Conservation (phyloP, 1,284 basidiomycete species). For the Boletellus sp. region DNA sequence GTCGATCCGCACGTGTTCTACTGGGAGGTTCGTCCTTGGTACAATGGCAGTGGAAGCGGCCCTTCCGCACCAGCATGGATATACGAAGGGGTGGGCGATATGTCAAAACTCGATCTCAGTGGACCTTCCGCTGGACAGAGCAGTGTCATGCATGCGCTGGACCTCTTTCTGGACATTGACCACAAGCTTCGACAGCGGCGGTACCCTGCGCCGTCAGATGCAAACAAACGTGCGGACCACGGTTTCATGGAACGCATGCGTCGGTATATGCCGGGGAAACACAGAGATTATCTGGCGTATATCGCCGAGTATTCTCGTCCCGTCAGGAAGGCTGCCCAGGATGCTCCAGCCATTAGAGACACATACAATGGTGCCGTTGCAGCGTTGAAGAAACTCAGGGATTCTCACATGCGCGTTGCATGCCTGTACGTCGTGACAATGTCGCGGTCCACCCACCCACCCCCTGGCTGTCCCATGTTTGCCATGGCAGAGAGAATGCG, state of each 20-base stretch:
- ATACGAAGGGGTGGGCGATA: conserved; percentile 74
- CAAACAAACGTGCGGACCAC: conserved; percentile 59
- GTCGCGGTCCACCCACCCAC: conserved; percentile 52
- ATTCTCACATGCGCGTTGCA: conserved; percentile 86
- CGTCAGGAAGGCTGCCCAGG: conserved; percentile 57
- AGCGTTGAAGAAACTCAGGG: conserved; percentile 78
- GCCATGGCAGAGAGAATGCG: conserved; percentile 54
- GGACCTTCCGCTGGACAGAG: conserved; percentile 96
- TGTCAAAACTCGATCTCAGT: conserved; percentile 59
- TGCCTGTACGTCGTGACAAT: conserved; percentile 81
- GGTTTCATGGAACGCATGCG: conserved; percentile 83
- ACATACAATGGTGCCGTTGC: conserved; percentile 79
- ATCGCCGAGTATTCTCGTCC: conserved; percentile 48
- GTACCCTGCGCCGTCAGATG: conserved; percentile 64
- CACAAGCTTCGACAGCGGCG: conserved; percentile 74
- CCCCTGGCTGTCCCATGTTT: conserved; percentile 48
- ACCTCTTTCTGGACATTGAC: conserved; percentile 81
- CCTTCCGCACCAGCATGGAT: conserved; percentile 66
- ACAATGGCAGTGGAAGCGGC: conserved; percentile 72
- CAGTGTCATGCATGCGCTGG: conserved; percentile 80
- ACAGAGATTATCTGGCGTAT: conserved; percentile 62
- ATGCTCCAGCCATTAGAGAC: conserved; percentile 54
- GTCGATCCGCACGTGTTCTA: conserved; percentile 91
- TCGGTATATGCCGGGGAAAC: conserved; percentile 77
- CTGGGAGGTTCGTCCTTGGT: conserved; percentile 92